Conservation (phyloP, 192 early-diverging fungal species). For the Coemansia sp. region DNA sequence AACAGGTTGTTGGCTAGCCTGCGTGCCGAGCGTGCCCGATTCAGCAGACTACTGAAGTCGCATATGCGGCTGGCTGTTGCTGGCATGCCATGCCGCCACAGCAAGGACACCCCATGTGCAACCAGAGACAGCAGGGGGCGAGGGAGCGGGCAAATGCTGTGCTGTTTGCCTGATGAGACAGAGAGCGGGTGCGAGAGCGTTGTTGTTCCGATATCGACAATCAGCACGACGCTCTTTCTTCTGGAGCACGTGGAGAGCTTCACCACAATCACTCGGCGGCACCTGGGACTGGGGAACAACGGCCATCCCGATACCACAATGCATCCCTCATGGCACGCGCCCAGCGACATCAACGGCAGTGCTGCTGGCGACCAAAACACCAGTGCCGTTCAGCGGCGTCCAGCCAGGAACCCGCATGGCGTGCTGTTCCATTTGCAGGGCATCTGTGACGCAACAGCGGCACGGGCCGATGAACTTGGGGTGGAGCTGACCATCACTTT, state of each 20-base stretch:
- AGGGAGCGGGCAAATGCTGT: not conserved
- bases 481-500: constrained; percentile 24
- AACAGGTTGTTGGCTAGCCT: constrained; percentile 15
- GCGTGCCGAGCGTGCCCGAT: constrained; percentile 31
- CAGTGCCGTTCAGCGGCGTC: not conserved
- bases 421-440: constrained; percentile 28
- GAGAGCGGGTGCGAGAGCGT: constrained; percentile 23
- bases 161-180: constrained; percentile 10
- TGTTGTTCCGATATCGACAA: constrained; percentile 23
- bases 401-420: not conserved
- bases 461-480: constrained; percentile 33
- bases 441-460: constrained; percentile 38
- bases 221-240: constrained; percentile 24
- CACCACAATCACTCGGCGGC: constrained; percentile 12
- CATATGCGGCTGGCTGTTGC: constrained; percentile 32
- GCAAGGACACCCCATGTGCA: not conserved
- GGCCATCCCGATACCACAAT: not conserved
- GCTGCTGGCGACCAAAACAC: not conserved
- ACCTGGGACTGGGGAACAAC: constrained; percentile 3
- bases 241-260: constrained; percentile 29
- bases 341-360: constrained; percentile 3
- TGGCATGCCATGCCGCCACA: not conserved
- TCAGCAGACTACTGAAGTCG: constrained; percentile 28
- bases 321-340: constrained; percentile 19
- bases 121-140: not conserved